Base-by-base conservation (phyloP, 2,329 filamentous ascomycete genomes). In the Lecanoromycetidae sp. region DNA sequence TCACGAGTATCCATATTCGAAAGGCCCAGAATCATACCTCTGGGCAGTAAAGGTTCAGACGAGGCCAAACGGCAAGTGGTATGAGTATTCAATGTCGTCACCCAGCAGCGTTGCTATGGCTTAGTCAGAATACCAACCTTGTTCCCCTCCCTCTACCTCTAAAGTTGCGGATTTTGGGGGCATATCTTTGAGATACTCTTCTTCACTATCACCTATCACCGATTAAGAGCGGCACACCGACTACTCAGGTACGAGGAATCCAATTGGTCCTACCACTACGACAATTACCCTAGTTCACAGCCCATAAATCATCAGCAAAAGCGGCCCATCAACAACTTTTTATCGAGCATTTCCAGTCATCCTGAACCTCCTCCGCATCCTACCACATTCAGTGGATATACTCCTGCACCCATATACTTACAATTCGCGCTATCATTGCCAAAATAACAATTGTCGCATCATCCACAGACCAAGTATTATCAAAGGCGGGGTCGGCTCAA, bases 221-320 rank as follows among this genome's bases (percentile, higher is more conserved):
- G 32, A 3, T 8, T 13, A 27, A 15, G 5, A 23, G 26, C 20
- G 12, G 33, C 43, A 38, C 25, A 46, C 23, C 44, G 35, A 46
- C 26, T 30, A 26, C 32, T 22, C 35, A 46, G 17, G 44, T 38
- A n/a, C 17, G 3, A 30, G 23, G 44, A 8, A 3, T 25, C 17
- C 23, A 36, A 37, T 49, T 44, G 36, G 35, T 34, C 37, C 44
- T 38, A 23, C 13, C 12, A 43, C 22, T 26, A 19, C 8, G 10
- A 41, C 15, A n/a, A 12, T 10, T 41, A 15, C 25, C 27, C 38
- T 41, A 41, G 34, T 17, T 33, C 13, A 15, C 30, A 5, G 30
- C 12, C 30, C 12, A 7, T 33, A 36, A 19, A 34, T 37, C 43
- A 30, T 25, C 23, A 6, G 12, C 34, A 17, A 25, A 30, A 12